A percentile compares a stretch with the other conserved stretches of the same genome.
Evolutionary conservation across 1,284 basidiomycete genomes (phyloP).

Genomic region (Rhodofomes roseus): DNA sequence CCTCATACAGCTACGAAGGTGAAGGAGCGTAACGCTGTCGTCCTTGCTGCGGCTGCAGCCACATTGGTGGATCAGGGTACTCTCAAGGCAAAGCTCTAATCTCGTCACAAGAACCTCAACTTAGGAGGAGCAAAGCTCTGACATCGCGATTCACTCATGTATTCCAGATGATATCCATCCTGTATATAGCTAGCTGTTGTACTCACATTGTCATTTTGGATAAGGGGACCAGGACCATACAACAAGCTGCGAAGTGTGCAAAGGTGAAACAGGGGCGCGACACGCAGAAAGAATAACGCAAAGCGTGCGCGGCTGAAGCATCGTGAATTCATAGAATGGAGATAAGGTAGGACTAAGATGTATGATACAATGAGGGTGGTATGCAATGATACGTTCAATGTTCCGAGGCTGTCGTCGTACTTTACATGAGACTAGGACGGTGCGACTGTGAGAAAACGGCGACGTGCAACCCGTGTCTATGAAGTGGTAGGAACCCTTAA

Average conservation of each 20-base stretch:
- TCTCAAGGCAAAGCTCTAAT: slow-evolving; percentile 42
- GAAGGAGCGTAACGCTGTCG: slow-evolving; percentile 71
- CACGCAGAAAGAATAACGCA: neutral
- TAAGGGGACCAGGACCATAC: neutral
- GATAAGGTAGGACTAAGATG: neutral
- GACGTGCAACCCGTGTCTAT: neutral
- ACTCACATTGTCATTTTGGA: neutral
- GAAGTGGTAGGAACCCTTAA: neutral
- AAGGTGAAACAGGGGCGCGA: neutral
- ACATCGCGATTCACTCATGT: neutral
- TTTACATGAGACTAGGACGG: neutral
- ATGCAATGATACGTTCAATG: neutral
- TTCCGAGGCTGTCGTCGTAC: neutral
- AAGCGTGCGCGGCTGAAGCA: neutral
- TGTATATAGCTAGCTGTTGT: neutral
- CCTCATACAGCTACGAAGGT: slow-evolving; percentile 61
- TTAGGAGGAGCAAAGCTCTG: too few species aligned
- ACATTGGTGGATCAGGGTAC: slow-evolving; percentile 48
- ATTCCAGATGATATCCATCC: neutral
- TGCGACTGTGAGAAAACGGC: neutral
- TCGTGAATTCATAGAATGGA: neutral
- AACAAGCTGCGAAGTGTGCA: too few species aligned
- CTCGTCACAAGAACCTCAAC: too few species aligned
- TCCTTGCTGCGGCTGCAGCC: slow-evolving; percentile 72
- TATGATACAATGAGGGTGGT: neutral